A percentile compares a stretch with the other conserved stretches of the same genome.
Evolutionary conservation across 1,139 yeast species (phyloP).

Genomic region (Pichia norvegensis): DNA sequence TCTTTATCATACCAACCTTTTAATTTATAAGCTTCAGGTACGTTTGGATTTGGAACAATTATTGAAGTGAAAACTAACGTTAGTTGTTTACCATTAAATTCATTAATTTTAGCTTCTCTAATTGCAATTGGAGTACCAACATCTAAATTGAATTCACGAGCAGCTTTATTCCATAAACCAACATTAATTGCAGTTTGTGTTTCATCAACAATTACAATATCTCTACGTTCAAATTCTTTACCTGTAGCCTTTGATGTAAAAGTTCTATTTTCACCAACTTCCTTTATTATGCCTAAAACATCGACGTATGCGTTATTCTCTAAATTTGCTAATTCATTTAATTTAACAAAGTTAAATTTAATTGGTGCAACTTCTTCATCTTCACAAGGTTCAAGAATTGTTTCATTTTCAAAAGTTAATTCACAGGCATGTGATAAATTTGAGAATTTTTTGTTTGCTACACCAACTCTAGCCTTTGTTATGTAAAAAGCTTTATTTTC

Average conservation of each 20-base stretch:
- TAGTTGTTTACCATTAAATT: slow-evolving; percentile 80
- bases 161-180: slow-evolving; percentile 88
- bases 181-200: slow-evolving; percentile 67
- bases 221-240: slow-evolving; percentile 86
- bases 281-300: slow-evolving; percentile 78
- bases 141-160: slow-evolving; percentile 65
- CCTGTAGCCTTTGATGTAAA: slow-evolving; percentile 91
- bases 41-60: slow-evolving; percentile 73
- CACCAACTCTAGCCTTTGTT: slow-evolving; percentile 71
- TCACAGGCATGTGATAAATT: slow-evolving; percentile 85
- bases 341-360: slow-evolving; percentile 65
- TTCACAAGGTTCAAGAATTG: slow-evolving; percentile 63
- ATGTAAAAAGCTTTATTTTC: slow-evolving; percentile 88
- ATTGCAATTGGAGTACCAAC: slow-evolving; percentile 85
- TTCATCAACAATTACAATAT: slow-evolving; percentile 78
- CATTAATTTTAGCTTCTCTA: slow-evolving; percentile 84
- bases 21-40: slow-evolving; percentile 76
- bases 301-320: slow-evolving; percentile 74
- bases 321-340: slow-evolving; percentile 55
- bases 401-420: slow-evolving; percentile 71
- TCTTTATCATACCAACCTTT: slow-evolving; percentile 93
- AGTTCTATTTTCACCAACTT: slow-evolving; percentile 65
- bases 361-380: slow-evolving; percentile 70
- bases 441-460: slow-evolving; percentile 82
- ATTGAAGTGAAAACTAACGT: slow-evolving; percentile 77